A percentile compares a stretch with the other conserved stretches of the same genome.
phyloP scores from a whole-genome alignment of 2,329 filamentous ascomycete species.

The Trichoderma lentiforme region DNA sequence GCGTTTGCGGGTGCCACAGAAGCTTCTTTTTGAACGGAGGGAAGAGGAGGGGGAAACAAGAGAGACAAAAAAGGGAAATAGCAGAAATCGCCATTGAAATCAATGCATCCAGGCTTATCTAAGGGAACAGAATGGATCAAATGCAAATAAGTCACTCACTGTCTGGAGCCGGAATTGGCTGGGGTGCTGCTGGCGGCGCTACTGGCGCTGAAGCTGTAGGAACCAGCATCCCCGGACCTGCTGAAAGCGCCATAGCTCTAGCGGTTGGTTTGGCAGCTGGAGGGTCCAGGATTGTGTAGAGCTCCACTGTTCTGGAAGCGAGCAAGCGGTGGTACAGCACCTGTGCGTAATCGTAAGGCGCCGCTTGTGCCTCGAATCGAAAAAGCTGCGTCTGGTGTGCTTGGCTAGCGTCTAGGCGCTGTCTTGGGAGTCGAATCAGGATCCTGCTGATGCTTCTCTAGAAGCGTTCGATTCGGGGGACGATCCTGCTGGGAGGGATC shows the following conservation, averaged over 20 bases:
- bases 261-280: not conserved
- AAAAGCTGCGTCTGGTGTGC: not conserved
- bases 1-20: slow-evolving; percentile 9
- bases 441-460: not conserved
- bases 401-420: slow-evolving; percentile 1
- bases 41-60: not conserved
- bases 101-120: not conserved
- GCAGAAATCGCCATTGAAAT: not conserved
- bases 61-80: not conserved
- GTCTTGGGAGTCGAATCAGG: not conserved
- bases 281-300: not conserved
- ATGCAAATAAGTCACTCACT: slow-evolving; percentile 9
- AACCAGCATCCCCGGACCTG: slow-evolving; percentile 17
- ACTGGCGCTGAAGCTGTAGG: slow-evolving; percentile 7
- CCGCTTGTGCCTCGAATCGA: not conserved
- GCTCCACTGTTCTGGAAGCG: slow-evolving; percentile 11
- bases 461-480: slow-evolving; percentile 11
- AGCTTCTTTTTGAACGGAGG: not conserved
- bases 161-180: slow-evolving; percentile 4
- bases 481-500: slow-evolving; percentile 7
- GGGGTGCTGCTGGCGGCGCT: slow-evolving; percentile 4
- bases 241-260: slow-evolving; percentile 18
- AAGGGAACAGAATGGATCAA: not conserved
- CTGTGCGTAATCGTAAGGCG: not conserved
- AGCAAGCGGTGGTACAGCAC: not conserved